A percentile compares a stretch with the other conserved stretches of the same genome.
These are phyloP conservation scores for Chaetomium tenue DNA, from an alignment of 495 filamentous ascomycete species.

Conservation along the genomic window DNA sequence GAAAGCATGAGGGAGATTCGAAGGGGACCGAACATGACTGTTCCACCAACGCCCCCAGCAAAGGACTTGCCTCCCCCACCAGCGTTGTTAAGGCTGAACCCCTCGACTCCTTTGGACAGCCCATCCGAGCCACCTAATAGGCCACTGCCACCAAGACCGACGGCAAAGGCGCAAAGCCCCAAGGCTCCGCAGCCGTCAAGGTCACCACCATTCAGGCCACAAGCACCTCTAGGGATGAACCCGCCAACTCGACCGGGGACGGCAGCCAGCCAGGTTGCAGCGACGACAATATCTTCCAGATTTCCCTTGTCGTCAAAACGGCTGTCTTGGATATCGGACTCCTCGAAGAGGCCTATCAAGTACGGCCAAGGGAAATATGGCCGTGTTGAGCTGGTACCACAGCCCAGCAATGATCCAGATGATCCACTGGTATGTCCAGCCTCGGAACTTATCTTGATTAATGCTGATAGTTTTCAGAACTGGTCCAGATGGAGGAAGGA, in stretches of 20 bases:
- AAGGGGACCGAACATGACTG: conserved; percentile 5
- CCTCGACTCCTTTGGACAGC: conserved; percentile 14
- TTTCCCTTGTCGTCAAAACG: conserved; percentile 37
- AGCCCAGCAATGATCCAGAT: conserved; percentile 48
- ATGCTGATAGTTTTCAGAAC: conserved; percentile 37
- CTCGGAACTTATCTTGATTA: neutral
- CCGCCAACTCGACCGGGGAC: conserved; percentile 35
- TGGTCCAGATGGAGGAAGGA: conserved; percentile 53
- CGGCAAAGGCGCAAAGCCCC: conserved; percentile 22
- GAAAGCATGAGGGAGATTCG: no score
- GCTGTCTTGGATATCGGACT: conserved; percentile 39
- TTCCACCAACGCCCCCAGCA: conserved; percentile 30
- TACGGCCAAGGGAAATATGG: conserved; percentile 46
- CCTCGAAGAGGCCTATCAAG: conserved; percentile 44
- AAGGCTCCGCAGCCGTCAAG: conserved; percentile 24
- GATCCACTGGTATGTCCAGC: conserved; percentile 47
- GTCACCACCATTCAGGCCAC: conserved; percentile 27
- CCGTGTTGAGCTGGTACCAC: conserved; percentile 48
- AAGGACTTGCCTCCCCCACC: conserved; percentile 26
- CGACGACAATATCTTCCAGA: conserved; percentile 19
- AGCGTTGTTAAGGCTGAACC: conserved; percentile 9
- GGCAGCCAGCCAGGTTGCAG: conserved; percentile 23
- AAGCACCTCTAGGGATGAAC: conserved; percentile 31
- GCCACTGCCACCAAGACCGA: conserved; percentile 33
- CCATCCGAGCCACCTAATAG: conserved; percentile 32